Evolutionary conservation across 805 yeast genomes (phyloP).

Genomic region (Teunomyces pallodes): DNA sequence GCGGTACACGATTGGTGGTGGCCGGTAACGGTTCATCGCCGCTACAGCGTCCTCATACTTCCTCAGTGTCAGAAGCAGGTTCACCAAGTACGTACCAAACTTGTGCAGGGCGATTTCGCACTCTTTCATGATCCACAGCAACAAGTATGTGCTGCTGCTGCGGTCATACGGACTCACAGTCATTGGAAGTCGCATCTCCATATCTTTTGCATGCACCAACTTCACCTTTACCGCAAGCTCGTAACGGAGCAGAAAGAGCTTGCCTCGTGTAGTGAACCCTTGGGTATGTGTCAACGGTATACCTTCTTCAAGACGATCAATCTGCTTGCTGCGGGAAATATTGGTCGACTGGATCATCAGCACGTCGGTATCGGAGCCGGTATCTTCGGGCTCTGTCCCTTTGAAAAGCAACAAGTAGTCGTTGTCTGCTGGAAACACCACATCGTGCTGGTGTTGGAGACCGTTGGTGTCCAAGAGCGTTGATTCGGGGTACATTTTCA

Average conservation of each 20-base stretch:
- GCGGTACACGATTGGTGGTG: conserved; percentile 28
- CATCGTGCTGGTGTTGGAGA: conserved; percentile 18
- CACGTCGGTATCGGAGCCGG: conserved; percentile 5
- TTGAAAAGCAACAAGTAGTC: conserved; percentile 30
- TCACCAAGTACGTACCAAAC: conserved; percentile 33
- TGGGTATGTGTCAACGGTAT: conserved; percentile 45
- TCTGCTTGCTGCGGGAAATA: conserved; percentile 19
- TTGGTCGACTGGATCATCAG: conserved; percentile 13
- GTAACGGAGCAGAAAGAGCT: conserved; percentile 50
- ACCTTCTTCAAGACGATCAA: conserved; percentile 34
- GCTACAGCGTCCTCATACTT: conserved; percentile 20
- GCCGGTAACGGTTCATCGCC: conserved; percentile 19
- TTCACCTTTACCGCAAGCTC: conserved; percentile 50
- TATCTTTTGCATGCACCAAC: conserved; percentile 46
- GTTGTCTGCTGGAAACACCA: conserved; percentile 33
- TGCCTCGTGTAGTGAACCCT: conserved; percentile 51
- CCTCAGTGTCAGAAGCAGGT: conserved; percentile 15
- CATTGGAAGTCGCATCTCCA: conserved; percentile 50
- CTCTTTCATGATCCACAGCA: conserved; percentile 54
- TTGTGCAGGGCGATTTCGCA: conserved; percentile 41
- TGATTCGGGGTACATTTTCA: conserved; percentile 23
- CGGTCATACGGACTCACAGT: conserved; percentile 55
- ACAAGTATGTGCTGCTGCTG: conserved; percentile 44
- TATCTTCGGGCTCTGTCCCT: not conserved
- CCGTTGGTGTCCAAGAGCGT: conserved; percentile 26